These are phyloP conservation scores for Tolypocladium sp. DNA, from an alignment of 2,329 filamentous ascomycete genomes.

Conservation along the genomic window DNA sequence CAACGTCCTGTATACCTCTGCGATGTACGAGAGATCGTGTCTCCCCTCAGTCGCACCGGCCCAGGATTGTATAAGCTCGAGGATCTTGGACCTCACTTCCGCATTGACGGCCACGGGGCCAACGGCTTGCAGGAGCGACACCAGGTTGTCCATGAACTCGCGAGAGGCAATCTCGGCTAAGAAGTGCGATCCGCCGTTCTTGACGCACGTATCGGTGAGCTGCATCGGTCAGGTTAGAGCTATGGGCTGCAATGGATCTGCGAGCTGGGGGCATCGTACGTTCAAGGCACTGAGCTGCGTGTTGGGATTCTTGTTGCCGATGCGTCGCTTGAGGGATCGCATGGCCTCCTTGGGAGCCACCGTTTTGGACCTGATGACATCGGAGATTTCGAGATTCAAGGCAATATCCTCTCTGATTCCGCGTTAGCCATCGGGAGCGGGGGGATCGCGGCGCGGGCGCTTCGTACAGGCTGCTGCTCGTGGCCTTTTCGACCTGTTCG, in stretches of 20 bases:
- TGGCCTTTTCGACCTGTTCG: conserved; percentile 94
- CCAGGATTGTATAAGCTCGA: conserved; percentile 92
- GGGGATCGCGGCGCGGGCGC: not conserved
- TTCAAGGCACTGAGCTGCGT: conserved; percentile 91
- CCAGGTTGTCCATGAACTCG: conserved; percentile 97
- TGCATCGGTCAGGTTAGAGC: conserved; percentile 23
- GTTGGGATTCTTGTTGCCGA: conserved; percentile 97
- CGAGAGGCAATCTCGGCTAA: conserved; percentile 89
- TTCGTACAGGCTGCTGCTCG: conserved; percentile 79
- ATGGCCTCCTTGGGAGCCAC: conserved; percentile 97
- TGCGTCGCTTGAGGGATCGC: conserved; percentile 86
- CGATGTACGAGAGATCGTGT: conserved; percentile 75
- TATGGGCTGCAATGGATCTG: not conserved
- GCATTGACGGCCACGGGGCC: conserved; percentile 67
- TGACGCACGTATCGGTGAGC: conserved; percentile 97
- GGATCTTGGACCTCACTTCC: conserved; percentile 80
- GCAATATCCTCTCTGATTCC: conserved; percentile 78
- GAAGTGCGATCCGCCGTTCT: conserved; percentile 95
- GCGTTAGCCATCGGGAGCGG: conserved; percentile 3
- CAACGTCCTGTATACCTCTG: conserved; percentile 74
- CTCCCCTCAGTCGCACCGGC: conserved; percentile 80
- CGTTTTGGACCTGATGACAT: conserved; percentile 93
- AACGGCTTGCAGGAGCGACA: conserved; percentile 77
- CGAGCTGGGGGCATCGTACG: conserved; percentile 35
- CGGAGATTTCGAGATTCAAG: conserved; percentile 95